These are phyloP conservation scores for Cryoendolithus antarcticus DNA, from an alignment of 2,329 filamentous ascomycete species.

Conservation along the genomic window DNA sequence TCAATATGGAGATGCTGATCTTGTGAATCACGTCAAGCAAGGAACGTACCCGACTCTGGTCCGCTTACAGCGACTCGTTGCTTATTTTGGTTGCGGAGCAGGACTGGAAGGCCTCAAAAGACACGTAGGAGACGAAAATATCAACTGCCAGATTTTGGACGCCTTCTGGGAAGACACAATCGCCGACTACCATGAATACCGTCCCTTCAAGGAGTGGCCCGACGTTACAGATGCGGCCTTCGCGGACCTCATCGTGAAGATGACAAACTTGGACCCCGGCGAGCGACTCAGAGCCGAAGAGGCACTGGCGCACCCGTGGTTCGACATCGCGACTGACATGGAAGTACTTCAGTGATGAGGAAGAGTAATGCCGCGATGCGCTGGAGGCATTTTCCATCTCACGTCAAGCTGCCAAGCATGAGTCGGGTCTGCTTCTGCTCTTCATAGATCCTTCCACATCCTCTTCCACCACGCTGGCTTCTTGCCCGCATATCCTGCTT, in stretches of 20 bases:
- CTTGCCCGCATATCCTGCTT: slow-evolving; percentile 1
- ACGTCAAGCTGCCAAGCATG: too few species aligned
- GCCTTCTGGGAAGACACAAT: slow-evolving; percentile 7
- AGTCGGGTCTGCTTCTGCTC: too few species aligned
- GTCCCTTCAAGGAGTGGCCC: too few species aligned
- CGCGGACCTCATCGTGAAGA: too few species aligned
- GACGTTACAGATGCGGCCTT: too few species aligned
- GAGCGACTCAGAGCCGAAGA: too few species aligned
- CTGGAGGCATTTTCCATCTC: too few species aligned
- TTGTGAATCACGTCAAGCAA: slow-evolving; percentile 11
- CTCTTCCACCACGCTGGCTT: slow-evolving; percentile 6
- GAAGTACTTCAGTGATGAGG: too few species aligned
- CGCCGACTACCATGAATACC: not conserved
- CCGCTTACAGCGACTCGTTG: slow-evolving; percentile 20
- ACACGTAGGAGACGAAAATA: slow-evolving; percentile 23
- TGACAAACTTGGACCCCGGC: too few species aligned
- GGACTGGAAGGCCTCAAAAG: slow-evolving; percentile 20
- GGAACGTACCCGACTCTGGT: slow-evolving; percentile 17
- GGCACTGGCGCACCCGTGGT: too few species aligned
- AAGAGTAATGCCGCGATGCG: too few species aligned
- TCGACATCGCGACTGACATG: too few species aligned
- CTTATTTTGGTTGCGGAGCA: slow-evolving; percentile 19
- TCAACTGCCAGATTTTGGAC: slow-evolving; percentile 18
- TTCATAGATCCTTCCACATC: slow-evolving; percentile 1
- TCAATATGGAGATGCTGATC: slow-evolving; percentile 18